Base-by-base conservation (phyloP, 1,139 yeast species). In the Pneumocystis murina region DNA sequence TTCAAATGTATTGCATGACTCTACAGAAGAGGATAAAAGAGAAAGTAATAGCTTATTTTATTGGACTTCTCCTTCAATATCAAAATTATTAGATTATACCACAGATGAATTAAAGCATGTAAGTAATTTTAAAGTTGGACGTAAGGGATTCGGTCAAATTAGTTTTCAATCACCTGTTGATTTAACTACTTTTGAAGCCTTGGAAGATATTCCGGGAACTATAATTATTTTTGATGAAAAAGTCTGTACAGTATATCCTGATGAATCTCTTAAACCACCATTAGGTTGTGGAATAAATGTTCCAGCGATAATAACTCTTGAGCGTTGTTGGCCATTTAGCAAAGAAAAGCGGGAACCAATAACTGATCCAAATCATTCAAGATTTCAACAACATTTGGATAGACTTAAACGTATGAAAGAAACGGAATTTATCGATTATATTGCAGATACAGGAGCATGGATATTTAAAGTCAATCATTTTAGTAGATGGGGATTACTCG, bases 401-500 rank as follows among this genome's bases (percentile, higher is more conserved):
- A 82, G 84, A 66, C 79, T 92, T 70, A 84, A 87, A 75, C 75
- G 75, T 41, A 76, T 84, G 66, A 80, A 82, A 20, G 84, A 78
- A 54, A 80, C 87, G 66, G 79, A 80, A 67, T 92, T 90, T 75
- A 80, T 82, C 43, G 80, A 84, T 63, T 94, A 89, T 77, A 94
- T 89, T 68, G 83, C 92, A 0, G 80, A 78, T 30, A 80, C 86
- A 2, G 98, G 98, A 48, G 80, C 85, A 55, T 91, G 96, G 95
- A 80, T 82, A 0, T 91, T 91, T 73, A 78, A 78, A 69, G 97
- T 92, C 1, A 84, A 86, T 68, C 98, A 92, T 76, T 92, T 92
- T 71, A 89, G 96, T 75, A 82, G 86, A 6, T 92, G 97, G 96
- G 97, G 97, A 2, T 75, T 92, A 61, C 80, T 85, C 28, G 90